Conservation (phyloP, 306 rosid genomes). For the Cyclanthera cordifolia region DNA sequence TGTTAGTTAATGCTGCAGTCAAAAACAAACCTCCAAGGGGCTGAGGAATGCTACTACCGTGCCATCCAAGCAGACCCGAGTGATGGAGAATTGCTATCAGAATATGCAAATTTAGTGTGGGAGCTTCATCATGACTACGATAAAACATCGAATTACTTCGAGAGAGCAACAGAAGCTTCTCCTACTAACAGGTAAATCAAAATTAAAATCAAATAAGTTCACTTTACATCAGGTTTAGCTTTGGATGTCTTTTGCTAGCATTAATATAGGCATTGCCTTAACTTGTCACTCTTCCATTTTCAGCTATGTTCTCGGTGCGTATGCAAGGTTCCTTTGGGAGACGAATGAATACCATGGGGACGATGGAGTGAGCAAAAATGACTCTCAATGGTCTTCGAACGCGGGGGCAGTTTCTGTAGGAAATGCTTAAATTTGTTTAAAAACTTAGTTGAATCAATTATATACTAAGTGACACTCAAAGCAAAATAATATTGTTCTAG, state of each 20-base stretch:
- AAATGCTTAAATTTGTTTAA: not conserved
- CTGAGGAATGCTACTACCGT: constrained; percentile 46
- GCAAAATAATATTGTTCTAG: not conserved
- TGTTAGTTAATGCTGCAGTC: constrained; percentile 29
- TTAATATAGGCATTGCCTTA: not conserved
- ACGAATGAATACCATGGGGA: constrained; percentile 34
- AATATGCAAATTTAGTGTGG: constrained; percentile 68
- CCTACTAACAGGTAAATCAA: constrained; percentile 46
- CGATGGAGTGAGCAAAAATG: constrained; percentile 18
- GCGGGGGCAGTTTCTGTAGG: not conserved
- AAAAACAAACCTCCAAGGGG: constrained; percentile 51
- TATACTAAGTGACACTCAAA: not conserved
- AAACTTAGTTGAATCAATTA: not conserved
- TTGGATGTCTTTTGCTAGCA: not conserved
- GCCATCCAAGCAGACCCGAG: constrained; percentile 50
- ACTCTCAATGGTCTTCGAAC: not conserved
- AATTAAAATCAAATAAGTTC: constrained; percentile 10
- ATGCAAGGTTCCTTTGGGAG: constrained; percentile 81
- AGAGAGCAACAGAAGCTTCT: constrained; percentile 47
- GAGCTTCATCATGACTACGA: constrained; percentile 52
- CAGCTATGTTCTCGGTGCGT: constrained; percentile 73
- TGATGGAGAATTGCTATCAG: constrained; percentile 48
- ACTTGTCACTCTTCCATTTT: constrained; percentile 7
- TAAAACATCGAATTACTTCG: constrained; percentile 39
- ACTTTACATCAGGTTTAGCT: constrained; percentile 1